A percentile compares a stretch with the other conserved stretches of the same genome.
These are phyloP conservation scores for Monilinia fructigena DNA, from an alignment of 2,329 filamentous ascomycete species.

Conservation along the genomic window DNA sequence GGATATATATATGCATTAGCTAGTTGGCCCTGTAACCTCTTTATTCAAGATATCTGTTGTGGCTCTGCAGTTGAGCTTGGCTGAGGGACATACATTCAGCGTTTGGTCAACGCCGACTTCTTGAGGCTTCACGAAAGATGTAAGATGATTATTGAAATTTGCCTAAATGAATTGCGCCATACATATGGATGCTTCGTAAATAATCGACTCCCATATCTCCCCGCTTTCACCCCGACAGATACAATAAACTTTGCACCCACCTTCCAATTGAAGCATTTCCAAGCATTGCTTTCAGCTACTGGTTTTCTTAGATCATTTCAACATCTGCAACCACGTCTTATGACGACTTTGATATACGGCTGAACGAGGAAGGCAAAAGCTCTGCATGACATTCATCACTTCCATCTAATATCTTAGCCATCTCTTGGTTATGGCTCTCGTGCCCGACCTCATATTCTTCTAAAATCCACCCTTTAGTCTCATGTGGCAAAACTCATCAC, in stretches of 20 bases:
- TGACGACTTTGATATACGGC: neutral
- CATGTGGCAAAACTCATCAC: neutral
- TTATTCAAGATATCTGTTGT: constrained; percentile 2
- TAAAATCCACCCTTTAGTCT: neutral
- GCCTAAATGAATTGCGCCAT: constrained; percentile 5
- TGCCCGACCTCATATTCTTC: neutral
- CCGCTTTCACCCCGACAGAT: neutral
- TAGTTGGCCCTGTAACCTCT: neutral
- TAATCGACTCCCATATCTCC: neutral
- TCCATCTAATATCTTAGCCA: neutral
- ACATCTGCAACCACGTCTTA: neutral
- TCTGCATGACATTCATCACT: neutral
- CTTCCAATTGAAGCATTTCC: constrained; percentile 8
- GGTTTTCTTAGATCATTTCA: neutral
- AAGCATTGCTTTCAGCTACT: neutral
- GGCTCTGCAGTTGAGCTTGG: neutral
- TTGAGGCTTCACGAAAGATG: neutral
- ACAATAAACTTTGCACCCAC: neutral
- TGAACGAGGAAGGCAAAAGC: constrained; percentile 1
- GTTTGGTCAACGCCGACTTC: neutral
- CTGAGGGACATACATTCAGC: neutral
- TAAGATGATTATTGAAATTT: neutral
- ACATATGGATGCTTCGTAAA: neutral
- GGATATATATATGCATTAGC: neutral
- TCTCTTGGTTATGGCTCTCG: neutral